Percentiles rank a stretch among this genome's conserved stretches.
phyloP scores from a whole-genome alignment of 106 monocot species.

The Dendrobium nobile region DNA sequence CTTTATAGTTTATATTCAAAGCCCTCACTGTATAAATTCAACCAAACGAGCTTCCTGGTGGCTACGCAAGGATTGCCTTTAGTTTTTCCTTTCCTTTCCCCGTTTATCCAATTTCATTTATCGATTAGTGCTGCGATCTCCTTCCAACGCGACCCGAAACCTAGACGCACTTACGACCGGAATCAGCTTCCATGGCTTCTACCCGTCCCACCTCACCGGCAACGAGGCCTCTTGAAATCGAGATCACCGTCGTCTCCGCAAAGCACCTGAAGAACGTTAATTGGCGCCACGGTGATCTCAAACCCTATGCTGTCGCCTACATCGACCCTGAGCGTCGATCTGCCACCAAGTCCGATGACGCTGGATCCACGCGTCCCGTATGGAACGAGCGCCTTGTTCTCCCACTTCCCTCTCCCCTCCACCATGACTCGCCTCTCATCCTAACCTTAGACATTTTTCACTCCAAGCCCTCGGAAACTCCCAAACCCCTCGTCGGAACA shows the following conservation, averaged over 20 bases:
- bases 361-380: slow-evolving; percentile 56
- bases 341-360: slow-evolving; percentile 82
- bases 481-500: slow-evolving; percentile 85
- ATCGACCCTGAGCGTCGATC: slow-evolving; percentile 57
- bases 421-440: slow-evolving; percentile 20
- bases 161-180: background rate
- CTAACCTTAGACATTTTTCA: slow-evolving; percentile 86
- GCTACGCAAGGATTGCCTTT: too few relatives aligned
- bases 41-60: too few relatives aligned
- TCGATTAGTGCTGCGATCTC: too few relatives aligned
- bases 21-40: too few relatives aligned
- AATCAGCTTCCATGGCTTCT: background rate
- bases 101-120: too few relatives aligned
- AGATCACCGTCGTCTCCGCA: slow-evolving; percentile 62
- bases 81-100: too few relatives aligned
- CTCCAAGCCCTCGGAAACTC: slow-evolving; percentile 89
- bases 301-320: slow-evolving; percentile 86
- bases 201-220: slow-evolving; percentile 3
- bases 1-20: too few relatives aligned
- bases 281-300: slow-evolving; percentile 85
- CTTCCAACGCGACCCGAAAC: background rate
- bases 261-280: slow-evolving; percentile 99
- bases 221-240: slow-evolving; percentile 28
- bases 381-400: slow-evolving; percentile 88
- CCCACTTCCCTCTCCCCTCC: slow-evolving; percentile 36